Conservation (phyloP, 768 basidiomycete genomes). For the Mycena rosella region DNA sequence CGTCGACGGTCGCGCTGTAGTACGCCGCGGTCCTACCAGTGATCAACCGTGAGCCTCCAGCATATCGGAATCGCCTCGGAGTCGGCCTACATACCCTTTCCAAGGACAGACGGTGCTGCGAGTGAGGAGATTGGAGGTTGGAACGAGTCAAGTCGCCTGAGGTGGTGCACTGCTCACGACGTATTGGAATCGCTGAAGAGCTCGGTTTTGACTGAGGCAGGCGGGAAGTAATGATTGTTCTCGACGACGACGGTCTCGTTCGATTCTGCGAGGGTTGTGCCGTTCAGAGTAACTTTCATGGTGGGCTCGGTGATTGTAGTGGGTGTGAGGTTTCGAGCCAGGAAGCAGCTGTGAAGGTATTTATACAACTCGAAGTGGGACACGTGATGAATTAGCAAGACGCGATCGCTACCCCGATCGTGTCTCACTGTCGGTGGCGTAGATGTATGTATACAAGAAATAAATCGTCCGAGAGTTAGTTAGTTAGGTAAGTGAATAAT, state of each 20-base stretch:
- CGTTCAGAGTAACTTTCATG: constrained; percentile 68
- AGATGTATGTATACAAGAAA: neutral
- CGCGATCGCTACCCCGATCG: constrained; percentile 8
- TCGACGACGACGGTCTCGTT: constrained; percentile 69
- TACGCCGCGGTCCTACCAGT: constrained; percentile 70
- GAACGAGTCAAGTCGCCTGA: neutral
- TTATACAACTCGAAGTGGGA: neutral
- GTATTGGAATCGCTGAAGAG: constrained; percentile 66
- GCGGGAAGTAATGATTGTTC: constrained; percentile 82
- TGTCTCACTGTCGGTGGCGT: neutral
- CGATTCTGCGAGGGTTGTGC: constrained; percentile 69
- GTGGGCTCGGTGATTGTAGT: constrained; percentile 10
- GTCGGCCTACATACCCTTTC: constrained; percentile 75
- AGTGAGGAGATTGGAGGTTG: neutral
- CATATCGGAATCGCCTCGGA: neutral
- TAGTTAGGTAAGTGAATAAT: neutral
- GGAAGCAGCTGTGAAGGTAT: neutral
- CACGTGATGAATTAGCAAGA: constrained; percentile 32
- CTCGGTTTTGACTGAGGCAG: constrained; percentile 59
- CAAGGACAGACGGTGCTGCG: constrained; percentile 70
- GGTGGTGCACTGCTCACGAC: constrained; percentile 50
- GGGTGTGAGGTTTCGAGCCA: neutral
- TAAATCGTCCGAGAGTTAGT: neutral
- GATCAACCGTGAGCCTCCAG: neutral
- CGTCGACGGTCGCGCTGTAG: constrained; percentile 68